phyloP scores from a whole-genome alignment of 192 early-diverging fungal genomes.

The Linnemannia hyalina region DNA sequence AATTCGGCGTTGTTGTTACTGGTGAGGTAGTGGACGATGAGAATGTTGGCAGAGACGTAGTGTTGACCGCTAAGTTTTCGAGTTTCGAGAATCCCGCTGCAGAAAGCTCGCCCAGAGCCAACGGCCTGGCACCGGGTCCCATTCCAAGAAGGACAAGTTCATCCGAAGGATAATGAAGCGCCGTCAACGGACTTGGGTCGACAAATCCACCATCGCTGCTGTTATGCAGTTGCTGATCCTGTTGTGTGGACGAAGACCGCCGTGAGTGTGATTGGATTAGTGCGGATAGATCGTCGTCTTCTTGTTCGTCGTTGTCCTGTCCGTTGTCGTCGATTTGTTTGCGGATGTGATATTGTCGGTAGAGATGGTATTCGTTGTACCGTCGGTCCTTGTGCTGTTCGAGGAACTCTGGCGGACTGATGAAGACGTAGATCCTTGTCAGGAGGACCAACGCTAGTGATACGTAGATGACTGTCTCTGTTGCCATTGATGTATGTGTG shows the following conservation, averaged over 20 bases:
- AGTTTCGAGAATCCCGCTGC: conserved; percentile 1
- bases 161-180: conserved; percentile 33
- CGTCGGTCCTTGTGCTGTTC: conserved; percentile 54
- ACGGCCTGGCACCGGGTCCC: conserved; percentile 24
- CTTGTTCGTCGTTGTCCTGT: conserved; percentile 1
- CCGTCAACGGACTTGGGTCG: neutral
- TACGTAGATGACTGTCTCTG: conserved; percentile 52
- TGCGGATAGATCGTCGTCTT: neutral
- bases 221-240: too few relatives aligned
- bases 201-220: neutral
- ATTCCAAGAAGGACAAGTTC: conserved; percentile 38
- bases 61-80: neutral
- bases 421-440: conserved; percentile 55
- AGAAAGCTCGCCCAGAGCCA: conserved; percentile 20
- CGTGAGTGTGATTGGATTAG: conserved; percentile 7
- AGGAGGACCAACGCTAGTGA: conserved; percentile 49
- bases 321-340: conserved; percentile 29
- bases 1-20: conserved; percentile 2
- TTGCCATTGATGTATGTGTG: conserved; percentile 32
- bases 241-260: neutral
- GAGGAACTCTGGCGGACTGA: conserved; percentile 51
- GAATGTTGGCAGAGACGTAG: neutral
- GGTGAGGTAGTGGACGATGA: conserved; percentile 2
- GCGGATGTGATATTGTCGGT: conserved; percentile 51
- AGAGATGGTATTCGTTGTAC: conserved; percentile 52